A percentile compares a stretch with the other conserved stretches of the same genome.
Evolutionary conservation across 768 basidiomycete species (phyloP).

Genomic region (Daedalea quercina): DNA sequence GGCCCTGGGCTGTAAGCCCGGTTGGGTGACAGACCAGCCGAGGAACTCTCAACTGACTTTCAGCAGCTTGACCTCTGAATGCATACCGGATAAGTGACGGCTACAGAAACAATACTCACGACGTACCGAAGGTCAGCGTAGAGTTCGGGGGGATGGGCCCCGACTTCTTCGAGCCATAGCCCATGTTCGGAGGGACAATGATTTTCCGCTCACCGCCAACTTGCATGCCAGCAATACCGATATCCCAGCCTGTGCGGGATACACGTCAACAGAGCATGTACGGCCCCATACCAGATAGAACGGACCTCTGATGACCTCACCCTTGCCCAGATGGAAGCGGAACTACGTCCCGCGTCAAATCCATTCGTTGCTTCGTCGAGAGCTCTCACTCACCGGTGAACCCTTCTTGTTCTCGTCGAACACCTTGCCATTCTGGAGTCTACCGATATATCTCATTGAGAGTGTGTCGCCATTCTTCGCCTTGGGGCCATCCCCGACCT

Average conservation of each 20-base stretch:
- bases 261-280: background rate
- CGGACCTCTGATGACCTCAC: constrained; percentile 88
- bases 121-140: constrained; percentile 75
- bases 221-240: constrained; percentile 90
- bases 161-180: constrained; percentile 61
- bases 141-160: constrained; percentile 71
- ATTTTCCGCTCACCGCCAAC: constrained; percentile 83
- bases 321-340: constrained; percentile 72
- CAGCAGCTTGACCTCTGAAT: constrained; percentile 65
- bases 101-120: background rate
- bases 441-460: constrained; percentile 90
- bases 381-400: constrained; percentile 57
- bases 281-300: background rate
- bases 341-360: constrained; percentile 37
- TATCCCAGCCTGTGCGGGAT: constrained; percentile 69
- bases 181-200: constrained; percentile 64
- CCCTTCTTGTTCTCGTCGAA: constrained; percentile 84
- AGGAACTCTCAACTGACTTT: constrained; percentile 47
- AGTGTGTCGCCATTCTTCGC: constrained; percentile 84
- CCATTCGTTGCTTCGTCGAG: background rate
- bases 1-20: background rate
- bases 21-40: too few relatives aligned
- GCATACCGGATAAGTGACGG: constrained; percentile 1
- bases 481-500: constrained; percentile 73
- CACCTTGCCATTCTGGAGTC: constrained; percentile 65